Base-by-base conservation (phyloP, 495 filamentous ascomycete genomes). In the Echria macrotheca region DNA sequence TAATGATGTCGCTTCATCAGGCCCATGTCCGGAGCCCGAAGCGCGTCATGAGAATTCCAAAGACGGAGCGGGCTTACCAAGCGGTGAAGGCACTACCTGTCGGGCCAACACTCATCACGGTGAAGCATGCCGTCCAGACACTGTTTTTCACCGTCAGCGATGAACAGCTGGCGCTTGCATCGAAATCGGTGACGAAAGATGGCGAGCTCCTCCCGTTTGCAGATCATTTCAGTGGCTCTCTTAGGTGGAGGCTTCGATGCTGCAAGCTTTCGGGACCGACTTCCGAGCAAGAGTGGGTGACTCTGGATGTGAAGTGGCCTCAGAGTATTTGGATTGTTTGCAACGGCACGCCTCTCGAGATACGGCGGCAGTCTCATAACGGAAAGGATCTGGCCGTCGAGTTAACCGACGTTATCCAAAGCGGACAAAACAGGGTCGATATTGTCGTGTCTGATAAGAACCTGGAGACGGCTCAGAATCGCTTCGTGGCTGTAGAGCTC, bases 381-480 rank as follows among this genome's bases (percentile, higher is more conserved):
- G 80, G 80, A 0, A 91, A 87, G 58, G 86, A 94, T 51, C 56
- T 89, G 3, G 78, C 91, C 0, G 65, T 85, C 22, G 88, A 94
- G 50, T 72, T 93, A 21, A 87, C 88, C 8, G 59, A 68, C 21
- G 59, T 84, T 4, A 39, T 73, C 15, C 59, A 52, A 2, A 42
- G 60, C 23, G 83, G 85, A 3, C 52, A 55, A 2, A 95, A 95
- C 55, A 58, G 51, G 4, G 54, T 95, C 10, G 66, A 71, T 3
- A 54, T 87, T 12, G 68, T 71, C 18, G 57, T 86, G 17, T 69
- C 82, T 15, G 59, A 64, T 5, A 53, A 50, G 9, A 45, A 56
- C 3, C 66, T 64, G 9, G 69, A 77, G 24, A 61, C 62, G 12
- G 54, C 56, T 7, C 54, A 61, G 11, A 51, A 61, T 2, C 85